A percentile compares a stretch with the other conserved stretches of the same genome.
Conservation (phyloP, 495 filamentous ascomycete genomes). For the Podospora conica region DNA sequence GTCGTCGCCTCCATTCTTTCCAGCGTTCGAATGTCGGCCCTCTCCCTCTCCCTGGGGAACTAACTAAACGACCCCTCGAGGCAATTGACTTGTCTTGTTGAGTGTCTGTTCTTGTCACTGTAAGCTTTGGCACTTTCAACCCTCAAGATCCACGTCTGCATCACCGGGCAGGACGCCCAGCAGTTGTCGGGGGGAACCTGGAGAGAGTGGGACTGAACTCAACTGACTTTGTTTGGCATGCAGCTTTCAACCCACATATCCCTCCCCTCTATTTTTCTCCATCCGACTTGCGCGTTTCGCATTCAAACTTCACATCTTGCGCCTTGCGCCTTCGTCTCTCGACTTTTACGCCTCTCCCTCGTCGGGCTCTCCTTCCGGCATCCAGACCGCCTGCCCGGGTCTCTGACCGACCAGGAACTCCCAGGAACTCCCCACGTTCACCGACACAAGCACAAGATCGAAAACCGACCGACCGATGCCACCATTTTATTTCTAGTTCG, state of each 20-base stretch:
- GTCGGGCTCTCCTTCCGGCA: background rate
- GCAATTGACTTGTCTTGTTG: conserved; percentile 27
- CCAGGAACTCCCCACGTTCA: background rate
- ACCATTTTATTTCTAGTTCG: conserved; percentile 9
- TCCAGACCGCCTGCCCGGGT: background rate
- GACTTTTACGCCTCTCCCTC: background rate
- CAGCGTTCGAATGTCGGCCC: conserved; percentile 1
- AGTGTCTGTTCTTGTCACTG: conserved; percentile 25
- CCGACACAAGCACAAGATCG: background rate
- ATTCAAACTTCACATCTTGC: background rate
- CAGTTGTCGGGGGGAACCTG: conserved; percentile 1
- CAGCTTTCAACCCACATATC: conserved; percentile 8
- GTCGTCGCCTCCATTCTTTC: background rate
- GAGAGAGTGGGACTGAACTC: background rate
- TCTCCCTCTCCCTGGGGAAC: background rate
- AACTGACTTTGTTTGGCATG: background rate
- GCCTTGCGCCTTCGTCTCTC: background rate
- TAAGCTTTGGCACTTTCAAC: conserved; percentile 14
- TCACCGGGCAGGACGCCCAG: background rate
- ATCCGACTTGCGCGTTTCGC: background rate
- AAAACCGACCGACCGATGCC: conserved; percentile 10
- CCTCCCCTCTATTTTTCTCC: background rate
- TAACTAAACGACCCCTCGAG: conserved; percentile 15
- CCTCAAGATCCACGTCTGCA: background rate
- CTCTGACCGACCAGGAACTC: background rate